Evolutionary conservation across 2,329 filamentous ascomycete genomes (phyloP).

Genomic region (Alternaria incomplexa): DNA sequence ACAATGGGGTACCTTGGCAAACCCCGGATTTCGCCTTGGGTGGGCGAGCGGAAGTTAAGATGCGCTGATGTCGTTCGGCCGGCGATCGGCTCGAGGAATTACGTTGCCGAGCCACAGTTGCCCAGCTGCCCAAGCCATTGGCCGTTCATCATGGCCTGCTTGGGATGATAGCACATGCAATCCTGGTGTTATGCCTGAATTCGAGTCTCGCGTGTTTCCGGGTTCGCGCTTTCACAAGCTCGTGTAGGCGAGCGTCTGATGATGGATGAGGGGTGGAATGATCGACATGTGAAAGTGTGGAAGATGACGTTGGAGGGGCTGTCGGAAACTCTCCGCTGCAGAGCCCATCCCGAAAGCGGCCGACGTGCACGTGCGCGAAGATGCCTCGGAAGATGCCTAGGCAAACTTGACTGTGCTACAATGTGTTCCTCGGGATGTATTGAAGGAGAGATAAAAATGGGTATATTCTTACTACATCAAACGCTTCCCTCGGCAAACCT

Average conservation of each 20-base stretch:
- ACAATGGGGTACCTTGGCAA: slow-evolving; percentile 10
- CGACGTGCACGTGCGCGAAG: slow-evolving; percentile 29
- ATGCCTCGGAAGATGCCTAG: slow-evolving; percentile 16
- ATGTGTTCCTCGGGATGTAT: neutral
- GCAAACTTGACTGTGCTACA: neutral
- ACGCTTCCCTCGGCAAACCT: neutral
- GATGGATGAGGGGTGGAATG: slow-evolving; percentile 9
- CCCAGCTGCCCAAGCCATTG: slow-evolving; percentile 1
- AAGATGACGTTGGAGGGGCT: slow-evolving; percentile 37
- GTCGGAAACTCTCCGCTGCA: slow-evolving; percentile 31
- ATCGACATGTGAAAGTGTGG: slow-evolving; percentile 37
- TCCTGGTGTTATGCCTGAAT: neutral
- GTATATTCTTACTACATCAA: slow-evolving; percentile 30
- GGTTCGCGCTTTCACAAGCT: slow-evolving; percentile 16
- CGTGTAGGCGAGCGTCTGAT: slow-evolving; percentile 17
- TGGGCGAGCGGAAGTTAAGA: slow-evolving; percentile 45
- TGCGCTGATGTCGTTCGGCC: slow-evolving; percentile 33
- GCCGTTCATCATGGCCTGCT: neutral
- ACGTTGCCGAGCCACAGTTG: slow-evolving; percentile 14
- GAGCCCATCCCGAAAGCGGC: slow-evolving; percentile 21
- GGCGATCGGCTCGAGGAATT: slow-evolving; percentile 34
- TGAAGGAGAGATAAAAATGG: slow-evolving; percentile 19
- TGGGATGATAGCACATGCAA: neutral
- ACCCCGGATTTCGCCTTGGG: slow-evolving; percentile 38
- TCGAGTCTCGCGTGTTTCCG: neutral